Conservation (phyloP, 257 asterid genomes). For the Osmanthus fragrans region DNA sequence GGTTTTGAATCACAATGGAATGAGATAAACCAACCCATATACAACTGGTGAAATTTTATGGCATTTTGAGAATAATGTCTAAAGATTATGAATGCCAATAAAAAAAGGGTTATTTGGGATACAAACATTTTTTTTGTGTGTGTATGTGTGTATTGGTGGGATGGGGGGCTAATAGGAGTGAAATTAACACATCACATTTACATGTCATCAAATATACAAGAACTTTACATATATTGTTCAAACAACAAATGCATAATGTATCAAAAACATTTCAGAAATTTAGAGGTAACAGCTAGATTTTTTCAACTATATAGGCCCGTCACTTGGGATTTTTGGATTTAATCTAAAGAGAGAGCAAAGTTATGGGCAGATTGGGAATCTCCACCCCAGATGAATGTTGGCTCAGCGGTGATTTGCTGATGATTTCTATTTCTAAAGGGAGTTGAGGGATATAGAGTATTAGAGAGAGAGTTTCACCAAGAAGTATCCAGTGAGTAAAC, state of each 20-base stretch:
- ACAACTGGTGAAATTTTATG: not conserved
- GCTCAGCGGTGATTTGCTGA: not conserved
- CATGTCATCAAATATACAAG: not conserved
- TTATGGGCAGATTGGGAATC: not conserved
- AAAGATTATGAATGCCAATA: not conserved
- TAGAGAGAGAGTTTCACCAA: not conserved
- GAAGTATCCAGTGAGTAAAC: not conserved
- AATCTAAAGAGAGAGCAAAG: too few relatives aligned
- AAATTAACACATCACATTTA: not conserved
- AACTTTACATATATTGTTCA: not conserved
- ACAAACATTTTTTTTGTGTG: too few relatives aligned
- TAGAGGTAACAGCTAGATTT: not conserved
- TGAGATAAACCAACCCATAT: not conserved
- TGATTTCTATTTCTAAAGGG: not conserved
- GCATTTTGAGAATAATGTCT: not conserved
- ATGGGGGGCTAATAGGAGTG: not conserved
- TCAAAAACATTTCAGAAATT: not conserved
- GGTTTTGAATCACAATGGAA: not conserved
- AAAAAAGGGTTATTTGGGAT: too few relatives aligned
- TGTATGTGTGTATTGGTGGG: not conserved
- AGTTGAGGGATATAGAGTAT: not conserved
- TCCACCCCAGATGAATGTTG: not conserved
- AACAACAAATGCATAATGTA: not conserved
- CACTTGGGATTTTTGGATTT: not conserved
- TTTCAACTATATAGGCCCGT: not conserved